Conservation (phyloP, 768 basidiomycete species). For the Serendipita sp. region DNA sequence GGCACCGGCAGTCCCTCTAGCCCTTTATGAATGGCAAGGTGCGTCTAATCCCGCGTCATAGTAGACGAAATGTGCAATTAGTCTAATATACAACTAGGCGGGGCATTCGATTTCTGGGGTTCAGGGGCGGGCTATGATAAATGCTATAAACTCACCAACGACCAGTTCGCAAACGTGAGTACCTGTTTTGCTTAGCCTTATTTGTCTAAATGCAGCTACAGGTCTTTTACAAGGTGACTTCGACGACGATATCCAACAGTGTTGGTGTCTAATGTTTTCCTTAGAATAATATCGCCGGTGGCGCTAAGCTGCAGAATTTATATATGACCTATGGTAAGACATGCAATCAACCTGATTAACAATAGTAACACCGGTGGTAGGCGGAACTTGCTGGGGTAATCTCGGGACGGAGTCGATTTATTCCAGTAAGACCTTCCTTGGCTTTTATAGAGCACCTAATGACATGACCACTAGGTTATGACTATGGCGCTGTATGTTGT, state of each 20-base stretch:
- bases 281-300: conserved; percentile 16
- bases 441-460: neutral
- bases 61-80: neutral
- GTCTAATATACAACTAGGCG: neutral
- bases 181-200: neutral
- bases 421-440: conserved; percentile 12
- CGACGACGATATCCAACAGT: neutral
- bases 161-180: conserved; percentile 16
- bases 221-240: conserved; percentile 9
- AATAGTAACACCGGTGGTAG: neutral
- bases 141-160: conserved; percentile 14
- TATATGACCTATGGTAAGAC: conserved; percentile 14
- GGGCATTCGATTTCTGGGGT: conserved; percentile 16
- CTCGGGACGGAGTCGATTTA: conserved; percentile 14
- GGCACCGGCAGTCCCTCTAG: neutral
- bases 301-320: conserved; percentile 12
- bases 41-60: neutral
- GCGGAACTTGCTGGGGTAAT: conserved; percentile 17
- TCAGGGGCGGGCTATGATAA: conserved; percentile 15
- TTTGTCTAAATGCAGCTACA: neutral
- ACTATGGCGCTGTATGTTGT: conserved; percentile 12
- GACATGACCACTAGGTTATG: neutral
- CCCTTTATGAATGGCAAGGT: neutral
- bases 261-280: neutral
- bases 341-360: neutral